Evolutionary conservation across 2,329 filamentous ascomycete species (phyloP).

Genomic region (Teratosphaeria pseudoeucalypti): DNA sequence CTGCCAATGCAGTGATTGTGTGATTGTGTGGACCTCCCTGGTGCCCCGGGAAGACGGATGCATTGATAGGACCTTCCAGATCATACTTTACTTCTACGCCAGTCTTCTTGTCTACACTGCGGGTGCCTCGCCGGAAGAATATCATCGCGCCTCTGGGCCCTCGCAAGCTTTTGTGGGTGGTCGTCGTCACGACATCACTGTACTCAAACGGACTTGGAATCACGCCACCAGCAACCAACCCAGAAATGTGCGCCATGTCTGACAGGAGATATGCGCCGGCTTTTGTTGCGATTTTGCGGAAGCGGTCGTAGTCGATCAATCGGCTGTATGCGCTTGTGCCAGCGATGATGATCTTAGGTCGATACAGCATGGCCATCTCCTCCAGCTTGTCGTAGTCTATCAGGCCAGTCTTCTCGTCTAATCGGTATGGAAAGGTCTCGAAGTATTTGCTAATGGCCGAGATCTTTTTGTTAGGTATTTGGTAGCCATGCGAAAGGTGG

Average conservation of each 20-base stretch:
- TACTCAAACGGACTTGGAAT: constrained; percentile 80
- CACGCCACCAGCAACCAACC: constrained; percentile 82
- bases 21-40: constrained; percentile 98
- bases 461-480: constrained; percentile 93
- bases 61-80: constrained; percentile 87
- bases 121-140: constrained; percentile 90
- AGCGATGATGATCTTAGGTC: constrained; percentile 90
- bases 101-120: constrained; percentile 71
- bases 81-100: constrained; percentile 81
- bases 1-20: constrained; percentile 90
- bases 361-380: constrained; percentile 75
- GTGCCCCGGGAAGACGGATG: constrained; percentile 93
- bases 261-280: constrained; percentile 71
- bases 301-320: constrained; percentile 86
- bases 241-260: constrained; percentile 97
- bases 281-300: constrained; percentile 85
- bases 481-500: constrained; percentile 93
- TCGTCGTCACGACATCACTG: constrained; percentile 93
- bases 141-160: constrained; percentile 95
- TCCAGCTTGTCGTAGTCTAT: constrained; percentile 94
- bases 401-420: constrained; percentile 79
- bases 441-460: constrained; percentile 99
- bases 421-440: constrained; percentile 89
- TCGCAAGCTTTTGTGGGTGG: constrained; percentile 93
- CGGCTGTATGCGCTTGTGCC: constrained; percentile 94